These are phyloP conservation scores for Beauveria varroae DNA, from an alignment of 2,329 filamentous ascomycete genomes.

Conservation along the genomic window DNA sequence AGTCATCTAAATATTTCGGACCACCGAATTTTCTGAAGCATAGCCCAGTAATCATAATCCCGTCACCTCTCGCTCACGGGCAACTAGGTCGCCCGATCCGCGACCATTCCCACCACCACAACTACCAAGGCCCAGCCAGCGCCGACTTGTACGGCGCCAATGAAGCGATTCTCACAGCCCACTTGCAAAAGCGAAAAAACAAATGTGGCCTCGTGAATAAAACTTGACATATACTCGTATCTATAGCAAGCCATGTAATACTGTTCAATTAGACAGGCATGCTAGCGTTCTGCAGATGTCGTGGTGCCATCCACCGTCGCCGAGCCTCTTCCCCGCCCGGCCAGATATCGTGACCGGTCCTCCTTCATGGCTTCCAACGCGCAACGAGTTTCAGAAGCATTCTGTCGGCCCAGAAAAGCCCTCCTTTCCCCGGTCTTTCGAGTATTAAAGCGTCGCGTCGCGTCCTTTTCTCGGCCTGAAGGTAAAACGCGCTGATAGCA, in stretches of 20 bases:
- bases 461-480: not conserved
- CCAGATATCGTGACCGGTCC: conserved; percentile 5
- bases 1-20: no score
- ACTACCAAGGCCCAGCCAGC: no score
- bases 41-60: no score
- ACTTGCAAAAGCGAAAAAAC: not conserved
- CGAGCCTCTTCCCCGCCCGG: not conserved
- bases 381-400: not conserved
- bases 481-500: not conserved
- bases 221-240: not conserved
- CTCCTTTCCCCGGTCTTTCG: not conserved
- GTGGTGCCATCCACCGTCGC: not conserved
- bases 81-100: no score
- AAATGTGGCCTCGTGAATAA: not conserved
- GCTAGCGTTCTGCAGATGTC: not conserved
- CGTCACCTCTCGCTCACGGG: no score
- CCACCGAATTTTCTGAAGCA: no score
- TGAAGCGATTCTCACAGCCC: not conserved
- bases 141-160: not conserved
- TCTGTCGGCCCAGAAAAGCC: not conserved
- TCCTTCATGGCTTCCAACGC: not conserved
- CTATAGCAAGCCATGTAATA: not conserved
- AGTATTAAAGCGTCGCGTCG: no score
- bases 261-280: not conserved
- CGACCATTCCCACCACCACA: no score